These are phyloP conservation scores for Wickerhamomyces chambardii DNA, from an alignment of 805 yeast species.

Conservation along the genomic window DNA sequence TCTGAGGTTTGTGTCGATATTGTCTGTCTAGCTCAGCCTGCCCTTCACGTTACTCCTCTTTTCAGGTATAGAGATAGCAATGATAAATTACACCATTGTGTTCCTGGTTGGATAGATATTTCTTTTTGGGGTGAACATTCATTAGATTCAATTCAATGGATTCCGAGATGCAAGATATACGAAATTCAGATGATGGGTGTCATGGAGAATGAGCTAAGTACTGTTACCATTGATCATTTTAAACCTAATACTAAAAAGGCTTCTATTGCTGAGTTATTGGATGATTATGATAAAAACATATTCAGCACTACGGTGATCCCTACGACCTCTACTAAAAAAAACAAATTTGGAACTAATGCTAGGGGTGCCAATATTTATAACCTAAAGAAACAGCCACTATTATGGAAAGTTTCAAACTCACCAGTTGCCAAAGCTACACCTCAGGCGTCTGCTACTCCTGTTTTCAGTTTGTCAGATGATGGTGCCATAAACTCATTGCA, in stretches of 20 bases:
- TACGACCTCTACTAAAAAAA: too few species aligned
- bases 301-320: slow-evolving; percentile 29
- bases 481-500: slow-evolving; percentile 10
- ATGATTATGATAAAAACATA: slow-evolving; percentile 51
- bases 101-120: slow-evolving; percentile 94
- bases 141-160: slow-evolving; percentile 53
- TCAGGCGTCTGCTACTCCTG: slow-evolving; percentile 7
- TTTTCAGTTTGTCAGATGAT: slow-evolving; percentile 6
- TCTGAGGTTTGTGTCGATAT: slow-evolving; percentile 85
- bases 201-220: slow-evolving; percentile 81
- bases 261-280: slow-evolving; percentile 54
- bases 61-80: slow-evolving; percentile 58
- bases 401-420: slow-evolving; percentile 15
- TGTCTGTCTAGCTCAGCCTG: slow-evolving; percentile 83
- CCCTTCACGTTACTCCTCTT: slow-evolving; percentile 86
- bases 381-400: slow-evolving; percentile 7
- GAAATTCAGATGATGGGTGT: slow-evolving; percentile 98
- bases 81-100: slow-evolving; percentile 53
- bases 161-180: slow-evolving; percentile 90
- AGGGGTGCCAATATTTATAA: too few species aligned
- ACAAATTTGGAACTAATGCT: too few species aligned
- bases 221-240: slow-evolving; percentile 57
- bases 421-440: slow-evolving; percentile 15
- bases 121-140: slow-evolving; percentile 71
- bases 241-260: slow-evolving; percentile 20